Conservation (phyloP, 176 grass and related monocot genomes). For the Eleusine coracana region DNA sequence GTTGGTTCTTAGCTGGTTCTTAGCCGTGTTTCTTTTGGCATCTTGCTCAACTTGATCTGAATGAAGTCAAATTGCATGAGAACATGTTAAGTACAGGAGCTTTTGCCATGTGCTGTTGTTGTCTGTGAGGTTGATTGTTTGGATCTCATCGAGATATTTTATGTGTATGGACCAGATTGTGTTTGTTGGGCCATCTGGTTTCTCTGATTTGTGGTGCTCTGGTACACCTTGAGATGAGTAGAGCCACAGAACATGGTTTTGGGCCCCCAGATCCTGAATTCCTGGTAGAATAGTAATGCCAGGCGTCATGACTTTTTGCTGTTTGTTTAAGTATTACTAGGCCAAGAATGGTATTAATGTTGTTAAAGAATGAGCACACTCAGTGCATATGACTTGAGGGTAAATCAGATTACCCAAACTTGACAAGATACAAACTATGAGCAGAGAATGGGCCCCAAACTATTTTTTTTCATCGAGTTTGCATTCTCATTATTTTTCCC, state of each 20-base stretch:
- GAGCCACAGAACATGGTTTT: constrained; percentile 32
- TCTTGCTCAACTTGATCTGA: constrained; percentile 45
- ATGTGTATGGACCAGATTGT: constrained; percentile 8
- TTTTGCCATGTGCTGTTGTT: constrained; percentile 47
- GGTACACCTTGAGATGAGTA: not conserved
- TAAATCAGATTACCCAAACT: constrained; percentile 22
- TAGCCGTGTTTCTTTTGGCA: constrained; percentile 46
- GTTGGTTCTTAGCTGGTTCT: constrained; percentile 41
- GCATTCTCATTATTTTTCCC: not conserved
- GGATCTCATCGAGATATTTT: constrained; percentile 23
- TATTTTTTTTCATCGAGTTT: not conserved
- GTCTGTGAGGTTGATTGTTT: constrained; percentile 45
- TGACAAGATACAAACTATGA: not conserved
- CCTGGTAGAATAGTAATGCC: constrained; percentile 32
- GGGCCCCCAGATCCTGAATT: constrained; percentile 7
- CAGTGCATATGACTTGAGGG: not conserved
- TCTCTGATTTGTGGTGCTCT: constrained; percentile 28
- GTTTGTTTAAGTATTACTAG: constrained; percentile 19
- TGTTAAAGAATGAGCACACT: not conserved
- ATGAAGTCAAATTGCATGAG: constrained; percentile 32
- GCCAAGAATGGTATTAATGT: constrained; percentile 2
- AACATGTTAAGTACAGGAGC: not conserved
- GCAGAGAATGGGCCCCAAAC: not conserved
- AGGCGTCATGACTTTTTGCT: constrained; percentile 1
- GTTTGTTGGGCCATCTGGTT: constrained; percentile 9